Conservation (phyloP, 306 rosid genomes). For the Adenanthera pavonina region DNA sequence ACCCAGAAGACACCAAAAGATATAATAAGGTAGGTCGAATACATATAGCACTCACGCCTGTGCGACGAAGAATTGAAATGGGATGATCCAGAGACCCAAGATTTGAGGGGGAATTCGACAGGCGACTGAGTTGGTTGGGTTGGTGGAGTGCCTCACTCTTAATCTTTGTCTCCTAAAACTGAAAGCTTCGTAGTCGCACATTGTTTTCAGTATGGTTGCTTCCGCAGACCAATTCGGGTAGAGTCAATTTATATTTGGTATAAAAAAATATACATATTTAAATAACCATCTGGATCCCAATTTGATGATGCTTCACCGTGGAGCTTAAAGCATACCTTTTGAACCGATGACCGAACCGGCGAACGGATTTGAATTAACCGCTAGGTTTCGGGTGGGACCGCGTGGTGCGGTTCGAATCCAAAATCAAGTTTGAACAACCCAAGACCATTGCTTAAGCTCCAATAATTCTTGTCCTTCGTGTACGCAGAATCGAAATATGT, state of each 20-base stretch:
- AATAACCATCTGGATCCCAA: not conserved
- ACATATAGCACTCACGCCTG: not conserved
- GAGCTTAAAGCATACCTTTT: not conserved
- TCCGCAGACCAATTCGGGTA: not conserved
- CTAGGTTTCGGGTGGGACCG: not conserved
- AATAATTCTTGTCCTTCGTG: not conserved
- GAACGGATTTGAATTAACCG: not conserved
- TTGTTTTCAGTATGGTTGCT: not conserved
- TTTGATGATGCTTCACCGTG: not conserved
- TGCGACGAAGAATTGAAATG: not conserved
- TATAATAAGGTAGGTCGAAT: not conserved
- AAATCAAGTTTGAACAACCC: not conserved
- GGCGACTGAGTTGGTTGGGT: not conserved
- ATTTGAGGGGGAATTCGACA: not conserved
- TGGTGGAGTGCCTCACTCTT: not conserved
- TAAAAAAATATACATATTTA: not conserved
- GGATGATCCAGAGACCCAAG: not conserved
- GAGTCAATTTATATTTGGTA: not conserved
- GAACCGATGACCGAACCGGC: not conserved
- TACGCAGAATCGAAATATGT: not conserved
- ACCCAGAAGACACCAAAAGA: slow-evolving; percentile 2
- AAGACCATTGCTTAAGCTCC: not conserved
- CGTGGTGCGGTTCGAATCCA: not conserved
- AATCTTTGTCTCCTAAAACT: not conserved
- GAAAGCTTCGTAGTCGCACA: not conserved